Evolutionary conservation across 75 land plant genomes (phyloP).

Genomic region (Chamaecyparis obtusa): DNA sequence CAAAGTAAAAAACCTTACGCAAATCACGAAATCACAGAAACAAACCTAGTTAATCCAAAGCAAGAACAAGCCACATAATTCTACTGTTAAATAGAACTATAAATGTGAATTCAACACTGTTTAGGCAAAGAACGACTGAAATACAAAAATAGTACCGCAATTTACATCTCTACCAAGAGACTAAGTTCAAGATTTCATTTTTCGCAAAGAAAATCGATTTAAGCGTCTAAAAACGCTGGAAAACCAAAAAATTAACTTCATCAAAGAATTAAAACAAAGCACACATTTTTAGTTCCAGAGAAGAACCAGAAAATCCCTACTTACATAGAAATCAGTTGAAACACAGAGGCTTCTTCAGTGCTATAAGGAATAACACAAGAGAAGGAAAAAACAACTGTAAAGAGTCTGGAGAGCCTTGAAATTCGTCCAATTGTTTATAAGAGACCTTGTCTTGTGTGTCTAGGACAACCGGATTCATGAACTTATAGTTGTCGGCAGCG

Average conservation of each 20-base stretch:
- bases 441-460: neutral
- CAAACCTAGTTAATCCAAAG: neutral
- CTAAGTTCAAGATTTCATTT: neutral
- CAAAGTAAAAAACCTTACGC: neutral
- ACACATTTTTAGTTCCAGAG: neutral
- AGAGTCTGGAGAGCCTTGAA: too few relatives aligned
- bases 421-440: neutral
- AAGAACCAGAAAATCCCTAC: neutral
- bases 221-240: neutral
- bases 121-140: neutral
- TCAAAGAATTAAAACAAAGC: neutral
- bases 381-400: neutral
- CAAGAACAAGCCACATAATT: neutral
- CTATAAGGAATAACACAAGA: neutral
- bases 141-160: neutral
- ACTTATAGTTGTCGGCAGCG: neutral
- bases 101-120: too few relatives aligned
- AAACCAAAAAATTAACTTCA: neutral
- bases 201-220: neutral
- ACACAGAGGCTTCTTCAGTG: neutral
- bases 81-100: neutral
- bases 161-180: neutral
- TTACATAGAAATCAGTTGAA: neutral
- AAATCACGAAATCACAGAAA: neutral
- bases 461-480: neutral